Evolutionary conservation across 73 alveolate species (phyloP).

Genomic region (Loxodes magnus): DNA sequence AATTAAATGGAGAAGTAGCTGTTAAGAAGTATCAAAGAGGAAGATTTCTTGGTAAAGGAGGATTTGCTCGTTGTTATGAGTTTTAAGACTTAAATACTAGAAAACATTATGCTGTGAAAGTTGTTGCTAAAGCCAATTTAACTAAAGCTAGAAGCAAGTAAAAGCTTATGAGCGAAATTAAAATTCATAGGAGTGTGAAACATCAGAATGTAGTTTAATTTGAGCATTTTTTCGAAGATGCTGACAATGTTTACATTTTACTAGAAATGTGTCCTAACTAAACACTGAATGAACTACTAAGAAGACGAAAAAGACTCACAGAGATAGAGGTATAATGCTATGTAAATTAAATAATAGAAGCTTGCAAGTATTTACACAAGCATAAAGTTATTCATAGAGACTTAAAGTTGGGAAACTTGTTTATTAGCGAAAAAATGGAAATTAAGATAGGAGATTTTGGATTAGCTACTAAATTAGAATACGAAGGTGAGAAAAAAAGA

Average conservation of each 20-base stretch:
- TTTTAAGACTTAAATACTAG: conserved; percentile 41
- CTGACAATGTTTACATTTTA: conserved; percentile 73
- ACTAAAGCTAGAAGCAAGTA: conserved; percentile 77
- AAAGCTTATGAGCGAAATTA: conserved; percentile 87
- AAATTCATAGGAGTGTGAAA: conserved; percentile 83
- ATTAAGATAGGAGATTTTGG: conserved; percentile 80
- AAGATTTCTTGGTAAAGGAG: conserved; percentile 80
- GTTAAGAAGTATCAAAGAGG: conserved; percentile 21
- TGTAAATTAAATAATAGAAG: conserved; percentile 39
- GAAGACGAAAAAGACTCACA: conserved; percentile 61
- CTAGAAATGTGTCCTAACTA: conserved; percentile 77
- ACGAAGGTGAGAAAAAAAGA: conserved; percentile 72
- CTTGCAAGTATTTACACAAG: conserved; percentile 52
- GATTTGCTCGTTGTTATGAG: conserved; percentile 92
- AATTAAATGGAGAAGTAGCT: background rate
- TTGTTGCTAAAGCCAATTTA: conserved; percentile 72
- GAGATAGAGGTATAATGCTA: conserved; percentile 72
- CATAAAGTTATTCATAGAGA: conserved; percentile 72
- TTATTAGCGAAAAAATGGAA: conserved; percentile 52
- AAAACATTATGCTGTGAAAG: conserved; percentile 67
- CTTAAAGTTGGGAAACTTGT: conserved; percentile 71
- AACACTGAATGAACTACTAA: conserved; percentile 56
- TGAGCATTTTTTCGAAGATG: conserved; percentile 93
- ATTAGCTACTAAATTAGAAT: conserved; percentile 64
- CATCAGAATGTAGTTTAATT: conserved; percentile 80